These are phyloP conservation scores for Pseudocercospora macadamiae DNA, from an alignment of 2,329 filamentous ascomycete species.

Conservation along the genomic window DNA sequence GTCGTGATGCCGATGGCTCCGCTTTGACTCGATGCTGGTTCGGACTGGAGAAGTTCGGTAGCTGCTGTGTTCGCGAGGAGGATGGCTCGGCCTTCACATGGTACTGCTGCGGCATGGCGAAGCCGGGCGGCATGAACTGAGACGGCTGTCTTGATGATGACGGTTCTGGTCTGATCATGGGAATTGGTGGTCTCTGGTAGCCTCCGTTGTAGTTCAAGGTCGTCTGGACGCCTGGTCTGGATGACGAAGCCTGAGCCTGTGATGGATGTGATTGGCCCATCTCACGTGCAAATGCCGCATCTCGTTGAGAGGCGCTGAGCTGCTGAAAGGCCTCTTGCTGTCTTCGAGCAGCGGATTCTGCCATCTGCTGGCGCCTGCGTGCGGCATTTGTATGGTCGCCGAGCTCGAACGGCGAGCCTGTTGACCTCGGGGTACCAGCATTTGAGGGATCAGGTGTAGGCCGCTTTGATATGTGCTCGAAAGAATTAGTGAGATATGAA, in stretches of 20 bases:
- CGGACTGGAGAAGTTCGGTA: too few species aligned
- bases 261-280: slow-evolving; percentile 28
- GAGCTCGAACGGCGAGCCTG: slow-evolving; percentile 27
- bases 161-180: slow-evolving; percentile 15
- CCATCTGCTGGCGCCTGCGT: slow-evolving; percentile 19
- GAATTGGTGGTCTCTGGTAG: slow-evolving; percentile 25
- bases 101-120: too few species aligned
- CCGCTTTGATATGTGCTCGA: slow-evolving; percentile 33
- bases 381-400: slow-evolving; percentile 18
- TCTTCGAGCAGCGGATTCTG: slow-evolving; percentile 17
- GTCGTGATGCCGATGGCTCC: neutral
- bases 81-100: slow-evolving; percentile 15
- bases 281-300: slow-evolving; percentile 33
- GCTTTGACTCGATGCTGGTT: too few species aligned
- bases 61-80: neutral
- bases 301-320: slow-evolving; percentile 6
- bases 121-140: too few species aligned
- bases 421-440: slow-evolving; percentile 31
- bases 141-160: slow-evolving; percentile 13
- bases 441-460: slow-evolving; percentile 34
- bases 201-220: slow-evolving; percentile 34
- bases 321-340: slow-evolving; percentile 24
- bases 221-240: slow-evolving; percentile 33
- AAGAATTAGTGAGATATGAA: slow-evolving; percentile 16
- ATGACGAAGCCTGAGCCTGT: slow-evolving; percentile 25